A percentile compares a stretch with the other conserved stretches of the same genome.
Conservation (phyloP, 208 protist genomes). For the Herpetomonas tarakana region DNA sequence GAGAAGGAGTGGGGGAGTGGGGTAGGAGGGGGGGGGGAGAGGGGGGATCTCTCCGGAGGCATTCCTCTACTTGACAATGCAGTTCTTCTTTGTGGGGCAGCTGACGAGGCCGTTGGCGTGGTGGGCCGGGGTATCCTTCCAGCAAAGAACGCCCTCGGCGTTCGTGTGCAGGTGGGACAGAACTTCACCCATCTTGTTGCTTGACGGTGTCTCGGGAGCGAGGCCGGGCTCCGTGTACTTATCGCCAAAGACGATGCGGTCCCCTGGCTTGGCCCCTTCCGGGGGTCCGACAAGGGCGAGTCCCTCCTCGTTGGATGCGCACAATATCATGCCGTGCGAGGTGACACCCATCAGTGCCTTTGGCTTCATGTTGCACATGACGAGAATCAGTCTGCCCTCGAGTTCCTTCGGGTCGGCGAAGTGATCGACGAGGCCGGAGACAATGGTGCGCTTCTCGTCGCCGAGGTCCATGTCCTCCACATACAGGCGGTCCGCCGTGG, state of each 20-base stretch:
- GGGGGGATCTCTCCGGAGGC: too few species aligned
- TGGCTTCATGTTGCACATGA: constrained; percentile 94
- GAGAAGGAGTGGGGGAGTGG: too few species aligned
- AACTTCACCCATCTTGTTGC: constrained; percentile 57
- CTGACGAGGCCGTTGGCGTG: constrained; percentile 23
- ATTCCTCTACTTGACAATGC: constrained; percentile 37
- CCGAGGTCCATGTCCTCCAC: constrained; percentile 93
- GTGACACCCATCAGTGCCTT: constrained; percentile 84
- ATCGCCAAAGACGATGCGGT: constrained; percentile 59
- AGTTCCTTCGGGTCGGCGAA: constrained; percentile 66
- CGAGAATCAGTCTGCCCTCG: constrained; percentile 64
- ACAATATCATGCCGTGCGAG: constrained; percentile 93
- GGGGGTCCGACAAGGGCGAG: constrained; percentile 61
- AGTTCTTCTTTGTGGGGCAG: constrained; percentile 31
- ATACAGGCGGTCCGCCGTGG: constrained; percentile 83
- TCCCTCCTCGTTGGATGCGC: constrained; percentile 58
- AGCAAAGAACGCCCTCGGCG: constrained; percentile 47
- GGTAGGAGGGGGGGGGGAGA: too few species aligned
- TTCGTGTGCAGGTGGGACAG: constrained; percentile 62
- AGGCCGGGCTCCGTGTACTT: constrained; percentile 15
- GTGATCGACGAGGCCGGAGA: constrained; percentile 88
- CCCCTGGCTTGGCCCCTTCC: constrained; percentile 51
- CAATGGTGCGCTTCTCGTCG: constrained; percentile 85
- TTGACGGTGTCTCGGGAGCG: constrained; percentile 28
- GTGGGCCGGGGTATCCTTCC: constrained; percentile 48